Conservation (phyloP, 495 filamentous ascomycete genomes). For the Collariella sp. region DNA sequence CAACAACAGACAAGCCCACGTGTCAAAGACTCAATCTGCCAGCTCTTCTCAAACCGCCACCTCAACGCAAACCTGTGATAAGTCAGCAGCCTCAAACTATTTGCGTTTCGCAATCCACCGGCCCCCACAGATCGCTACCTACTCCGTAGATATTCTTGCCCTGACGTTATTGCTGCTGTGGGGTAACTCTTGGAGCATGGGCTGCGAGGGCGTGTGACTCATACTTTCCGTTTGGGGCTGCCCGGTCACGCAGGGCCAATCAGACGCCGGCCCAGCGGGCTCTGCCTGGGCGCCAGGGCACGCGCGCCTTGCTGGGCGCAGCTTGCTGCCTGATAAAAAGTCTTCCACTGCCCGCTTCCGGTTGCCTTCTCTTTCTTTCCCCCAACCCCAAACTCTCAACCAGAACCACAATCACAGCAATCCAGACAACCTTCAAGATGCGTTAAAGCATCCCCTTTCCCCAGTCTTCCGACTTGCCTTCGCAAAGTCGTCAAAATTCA, state of each 20-base stretch:
- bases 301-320: constrained; percentile 3
- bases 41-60: too few relatives aligned
- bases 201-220: constrained; percentile 19
- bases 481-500: constrained; percentile 38
- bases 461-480: constrained; percentile 15
- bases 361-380: constrained; percentile 15
- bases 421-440: constrained; percentile 31
- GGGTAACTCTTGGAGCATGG: constrained; percentile 7
- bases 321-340: constrained; percentile 34
- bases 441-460: constrained; percentile 25
- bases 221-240: constrained; percentile 26
- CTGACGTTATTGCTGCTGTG: background rate
- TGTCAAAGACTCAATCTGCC: too few relatives aligned
- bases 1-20: too few relatives aligned
- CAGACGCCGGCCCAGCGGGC: background rate
- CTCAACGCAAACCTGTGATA: too few relatives aligned
- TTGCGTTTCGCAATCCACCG: background rate
- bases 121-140: background rate
- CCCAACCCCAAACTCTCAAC: constrained; percentile 19
- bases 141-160: background rate
- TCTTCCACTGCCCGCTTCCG: constrained; percentile 17
- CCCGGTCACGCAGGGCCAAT: constrained; percentile 13
- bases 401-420: constrained; percentile 10
- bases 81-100: too few relatives aligned
- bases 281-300: background rate